Conservation (phyloP, 2,329 filamentous ascomycete species). For the Claviceps maximensis region DNA sequence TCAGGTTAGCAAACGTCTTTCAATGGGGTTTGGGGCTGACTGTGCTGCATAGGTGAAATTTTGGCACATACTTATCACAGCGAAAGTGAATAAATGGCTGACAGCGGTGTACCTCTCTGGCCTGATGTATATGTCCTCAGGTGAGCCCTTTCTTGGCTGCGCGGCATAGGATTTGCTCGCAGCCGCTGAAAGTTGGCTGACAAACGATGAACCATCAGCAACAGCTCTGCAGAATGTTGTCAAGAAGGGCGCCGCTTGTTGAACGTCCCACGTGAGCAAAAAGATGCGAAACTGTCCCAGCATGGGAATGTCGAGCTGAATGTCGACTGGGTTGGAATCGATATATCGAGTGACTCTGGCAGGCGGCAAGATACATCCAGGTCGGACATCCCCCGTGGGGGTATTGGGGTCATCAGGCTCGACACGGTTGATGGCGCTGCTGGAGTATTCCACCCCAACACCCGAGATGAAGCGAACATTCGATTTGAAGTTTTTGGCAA, state of each 20-base stretch:
- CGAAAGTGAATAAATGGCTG: conserved; percentile 57
- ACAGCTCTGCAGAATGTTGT: conserved; percentile 44
- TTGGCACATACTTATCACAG: conserved; percentile 44
- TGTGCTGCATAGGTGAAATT: conserved; percentile 8
- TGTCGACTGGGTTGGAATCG: conserved; percentile 64
- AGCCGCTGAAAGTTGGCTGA: conserved; percentile 44
- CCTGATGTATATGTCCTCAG: conserved; percentile 52
- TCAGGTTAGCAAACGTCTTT: background rate
- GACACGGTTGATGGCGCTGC: conserved; percentile 36
- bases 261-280: conserved; percentile 52
- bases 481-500: conserved; percentile 55
- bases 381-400: conserved; percentile 35
- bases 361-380: conserved; percentile 47
- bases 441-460: conserved; percentile 48
- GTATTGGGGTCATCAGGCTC: conserved; percentile 22
- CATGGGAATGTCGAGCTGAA: conserved; percentile 67
- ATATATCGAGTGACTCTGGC: conserved; percentile 61
- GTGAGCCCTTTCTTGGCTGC: conserved; percentile 41
- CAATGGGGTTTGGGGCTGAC: background rate
- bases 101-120: conserved; percentile 56
- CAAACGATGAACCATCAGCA: conserved; percentile 35
- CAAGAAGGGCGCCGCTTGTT: conserved; percentile 42
- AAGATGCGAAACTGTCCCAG: conserved; percentile 67
- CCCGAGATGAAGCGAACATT: conserved; percentile 65
- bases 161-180: conserved; percentile 49